A percentile compares a stretch with the other conserved stretches of the same genome.
Evolutionary conservation across 208 protist species (phyloP).

Genomic region (Tetramitus jugosus): DNA sequence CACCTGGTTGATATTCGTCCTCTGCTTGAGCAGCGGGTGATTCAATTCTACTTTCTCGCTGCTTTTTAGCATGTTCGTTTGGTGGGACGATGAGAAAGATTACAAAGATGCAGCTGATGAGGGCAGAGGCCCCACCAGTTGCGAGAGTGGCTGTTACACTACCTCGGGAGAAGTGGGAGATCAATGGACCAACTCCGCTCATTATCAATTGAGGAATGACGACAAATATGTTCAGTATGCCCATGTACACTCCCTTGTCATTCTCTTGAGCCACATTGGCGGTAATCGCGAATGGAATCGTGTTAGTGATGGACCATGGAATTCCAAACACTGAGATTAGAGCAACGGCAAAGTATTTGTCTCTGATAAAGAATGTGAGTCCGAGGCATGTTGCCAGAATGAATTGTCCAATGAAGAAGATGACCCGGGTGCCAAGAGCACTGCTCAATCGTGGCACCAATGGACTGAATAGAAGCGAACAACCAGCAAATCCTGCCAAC

Average conservation of each 20-base stretch:
- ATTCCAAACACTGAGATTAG: constrained; percentile 11
- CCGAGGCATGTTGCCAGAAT: neutral
- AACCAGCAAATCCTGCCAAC: neutral
- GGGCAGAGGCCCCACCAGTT: too few species aligned
- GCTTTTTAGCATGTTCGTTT: too few species aligned
- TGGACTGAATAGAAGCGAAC: neutral
- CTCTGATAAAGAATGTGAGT: neutral
- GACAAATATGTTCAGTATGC: constrained; percentile 22
- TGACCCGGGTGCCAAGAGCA: neutral
- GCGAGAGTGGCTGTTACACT: too few species aligned
- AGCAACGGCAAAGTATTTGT: neutral
- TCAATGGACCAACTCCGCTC: neutral
- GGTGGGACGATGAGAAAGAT: too few species aligned
- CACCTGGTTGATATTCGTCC: too few species aligned
- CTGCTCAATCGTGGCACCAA: neutral
- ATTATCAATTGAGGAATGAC: constrained; percentile 19
- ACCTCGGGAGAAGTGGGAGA: neutral
- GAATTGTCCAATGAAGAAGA: neutral
- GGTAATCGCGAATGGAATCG: constrained; percentile 13
- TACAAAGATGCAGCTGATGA: too few species aligned
- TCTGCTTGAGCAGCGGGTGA: too few species aligned
- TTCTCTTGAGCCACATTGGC: neutral
- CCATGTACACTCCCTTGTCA: constrained; percentile 18
- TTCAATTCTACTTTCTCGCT: too few species aligned
- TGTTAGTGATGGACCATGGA: constrained; percentile 12